Base-by-base conservation (phyloP, 2,329 filamentous ascomycete genomes). In the Zasmidium cellare region DNA sequence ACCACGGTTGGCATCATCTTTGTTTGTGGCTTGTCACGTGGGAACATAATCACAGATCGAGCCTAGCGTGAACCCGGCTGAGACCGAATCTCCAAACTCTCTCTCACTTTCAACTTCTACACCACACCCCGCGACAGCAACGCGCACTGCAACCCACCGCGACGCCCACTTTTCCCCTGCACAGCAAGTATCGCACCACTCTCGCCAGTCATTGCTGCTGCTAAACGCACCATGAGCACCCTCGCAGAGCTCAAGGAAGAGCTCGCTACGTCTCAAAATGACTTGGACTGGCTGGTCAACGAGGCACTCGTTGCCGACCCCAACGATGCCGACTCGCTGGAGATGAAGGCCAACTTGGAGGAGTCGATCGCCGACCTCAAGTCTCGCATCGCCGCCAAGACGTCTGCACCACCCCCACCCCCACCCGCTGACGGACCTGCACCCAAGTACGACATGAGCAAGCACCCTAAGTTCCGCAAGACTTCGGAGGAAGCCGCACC, bases 271-370 rank as follows among this genome's bases (percentile, higher is more conserved):
- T 56, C 58, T 20, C 57, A 69, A 47, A 65, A 70, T 51, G 63
- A 67, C 23, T 61, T 72, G 51, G 58, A 62, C 28, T 62, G 63
- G 18, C 65, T 28, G 25, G 11, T 66, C 60, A 57, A 65, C 25
- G 62, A 66, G 48, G 62, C 68, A 9, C 56, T 71, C 46, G 60
- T 59, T 12, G 53, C 68, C 41, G 90, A 94, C 70, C 87, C 92
- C 63, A 87, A 89, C 58, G 93, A 91, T 75, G 80, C 80, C 69
- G 91, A 93, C 75, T 86, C 96, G 70, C 82, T 87, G 70, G 84
- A 83, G 71, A 84, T 96, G 73, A 87, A 89, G 76, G 80, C 84
- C 73, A 91, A 96, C 81, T 85, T 96, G 77, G 84, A 91, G 80
- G 84, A 88, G 78, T 86, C 91, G 76, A 88, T 97, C 76, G 82